Conservation (phyloP, 495 filamentous ascomycete genomes). For the Polyplosphaeria fusca region DNA sequence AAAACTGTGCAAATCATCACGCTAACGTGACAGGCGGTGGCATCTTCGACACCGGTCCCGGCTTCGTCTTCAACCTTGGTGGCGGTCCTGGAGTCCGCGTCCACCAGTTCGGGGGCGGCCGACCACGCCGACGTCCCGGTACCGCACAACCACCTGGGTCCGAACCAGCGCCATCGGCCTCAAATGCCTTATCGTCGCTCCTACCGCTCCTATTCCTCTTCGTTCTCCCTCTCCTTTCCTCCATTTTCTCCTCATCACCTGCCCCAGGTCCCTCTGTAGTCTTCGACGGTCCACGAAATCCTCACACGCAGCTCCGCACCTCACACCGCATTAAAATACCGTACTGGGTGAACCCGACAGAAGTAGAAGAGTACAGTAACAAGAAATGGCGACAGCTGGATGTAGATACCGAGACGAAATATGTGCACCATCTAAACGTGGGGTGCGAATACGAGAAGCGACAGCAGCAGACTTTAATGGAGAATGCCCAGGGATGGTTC, state of each 20-base stretch:
- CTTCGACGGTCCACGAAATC: constrained; percentile 63
- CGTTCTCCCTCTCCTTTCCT: constrained; percentile 78
- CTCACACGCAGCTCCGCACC: constrained; percentile 69
- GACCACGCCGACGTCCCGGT: constrained; percentile 39
- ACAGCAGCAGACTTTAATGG: constrained; percentile 59
- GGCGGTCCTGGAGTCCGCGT: constrained; percentile 48
- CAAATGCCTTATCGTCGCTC: constrained; percentile 53
- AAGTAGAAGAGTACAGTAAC: constrained; percentile 64
- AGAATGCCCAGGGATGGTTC: constrained; percentile 89
- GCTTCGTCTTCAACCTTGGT: constrained; percentile 89
- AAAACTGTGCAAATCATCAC: constrained; percentile 9
- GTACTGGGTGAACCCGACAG: constrained; percentile 79
- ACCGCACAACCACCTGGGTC: constrained; percentile 27
- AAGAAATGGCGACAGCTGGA: constrained; percentile 71
- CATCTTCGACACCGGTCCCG: constrained; percentile 68
- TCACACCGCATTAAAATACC: constrained; percentile 67
- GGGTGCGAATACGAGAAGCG: constrained; percentile 70
- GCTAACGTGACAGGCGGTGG: constrained; percentile 42
- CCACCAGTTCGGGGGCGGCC: constrained; percentile 53
- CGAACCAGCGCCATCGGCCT: constrained; percentile 12
- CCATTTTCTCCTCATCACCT: constrained; percentile 62
- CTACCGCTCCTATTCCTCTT: constrained; percentile 76
- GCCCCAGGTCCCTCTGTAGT: constrained; percentile 65
- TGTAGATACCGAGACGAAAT: constrained; percentile 67
- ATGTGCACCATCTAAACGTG: constrained; percentile 60